Percentiles rank a stretch among this genome's conserved stretches.
phyloP scores from a whole-genome alignment of 2,329 filamentous ascomycete species.

The Cryphonectria radicalis region DNA sequence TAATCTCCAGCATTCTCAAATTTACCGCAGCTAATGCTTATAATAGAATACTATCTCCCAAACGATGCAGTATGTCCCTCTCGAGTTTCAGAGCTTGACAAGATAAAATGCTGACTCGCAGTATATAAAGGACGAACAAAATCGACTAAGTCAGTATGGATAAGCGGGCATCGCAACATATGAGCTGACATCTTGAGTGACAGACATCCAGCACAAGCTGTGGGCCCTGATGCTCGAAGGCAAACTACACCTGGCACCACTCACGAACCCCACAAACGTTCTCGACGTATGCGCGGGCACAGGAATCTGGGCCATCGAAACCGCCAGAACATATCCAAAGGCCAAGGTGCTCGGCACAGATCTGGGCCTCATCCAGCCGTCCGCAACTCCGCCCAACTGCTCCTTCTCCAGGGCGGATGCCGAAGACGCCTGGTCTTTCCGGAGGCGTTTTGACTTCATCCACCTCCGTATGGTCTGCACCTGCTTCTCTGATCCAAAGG shows the following conservation, averaged over 20 bases:
- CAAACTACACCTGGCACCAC: conserved; percentile 49
- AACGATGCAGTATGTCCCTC: too few species aligned
- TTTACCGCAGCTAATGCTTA: too few species aligned
- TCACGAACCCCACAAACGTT: conserved; percentile 47
- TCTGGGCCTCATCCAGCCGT: conserved; percentile 48
- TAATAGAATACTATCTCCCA: too few species aligned
- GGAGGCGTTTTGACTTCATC: conserved; percentile 56
- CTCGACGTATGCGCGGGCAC: conserved; percentile 53
- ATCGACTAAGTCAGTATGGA: too few species aligned
- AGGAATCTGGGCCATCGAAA: conserved; percentile 55
- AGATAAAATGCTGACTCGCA: too few species aligned
- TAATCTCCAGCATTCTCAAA: too few species aligned
- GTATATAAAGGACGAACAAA: too few species aligned
- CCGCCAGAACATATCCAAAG: conserved; percentile 46
- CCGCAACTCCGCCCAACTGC: conserved; percentile 53
- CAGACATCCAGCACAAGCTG: conserved; percentile 38
- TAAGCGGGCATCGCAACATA: too few species aligned
- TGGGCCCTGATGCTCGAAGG: conserved; percentile 46
- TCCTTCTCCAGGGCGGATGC: conserved; percentile 59
- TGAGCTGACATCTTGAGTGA: too few species aligned
- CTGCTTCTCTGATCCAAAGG: conserved; percentile 54
- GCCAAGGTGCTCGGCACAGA: conserved; percentile 47
- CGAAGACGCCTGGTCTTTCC: conserved; percentile 51
- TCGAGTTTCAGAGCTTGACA: too few species aligned
- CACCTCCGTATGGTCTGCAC: conserved; percentile 54